These are phyloP conservation scores for Penicillium fuscoglaucum DNA, from an alignment of 2,329 filamentous ascomycete species.

Conservation along the genomic window DNA sequence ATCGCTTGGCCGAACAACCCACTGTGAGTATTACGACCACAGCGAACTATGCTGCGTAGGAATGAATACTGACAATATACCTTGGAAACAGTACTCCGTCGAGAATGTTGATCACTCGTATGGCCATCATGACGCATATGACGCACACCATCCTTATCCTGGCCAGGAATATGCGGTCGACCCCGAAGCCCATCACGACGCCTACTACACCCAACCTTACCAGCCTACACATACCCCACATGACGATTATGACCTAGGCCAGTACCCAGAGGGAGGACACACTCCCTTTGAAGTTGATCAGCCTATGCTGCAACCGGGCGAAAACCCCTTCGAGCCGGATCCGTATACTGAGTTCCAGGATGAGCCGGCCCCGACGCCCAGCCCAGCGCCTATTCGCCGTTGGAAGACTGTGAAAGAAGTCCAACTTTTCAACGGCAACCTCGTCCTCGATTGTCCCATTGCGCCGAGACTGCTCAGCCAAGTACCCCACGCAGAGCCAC, in stretches of 20 bases:
- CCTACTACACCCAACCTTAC: constrained; percentile 82
- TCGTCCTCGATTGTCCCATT: constrained; percentile 94
- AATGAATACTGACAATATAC: constrained; percentile 8
- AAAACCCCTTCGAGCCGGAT: constrained; percentile 63
- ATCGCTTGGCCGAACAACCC: constrained; percentile 78
- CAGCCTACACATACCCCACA: constrained; percentile 61
- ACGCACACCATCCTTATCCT: constrained; percentile 54
- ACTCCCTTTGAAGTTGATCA: constrained; percentile 64
- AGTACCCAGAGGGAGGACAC: constrained; percentile 54
- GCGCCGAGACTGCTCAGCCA: constrained; percentile 85
- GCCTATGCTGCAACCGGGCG: constrained; percentile 71
- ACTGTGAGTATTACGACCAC: constrained; percentile 63
- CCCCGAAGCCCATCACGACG: constrained; percentile 82
- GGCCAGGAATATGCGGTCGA: constrained; percentile 71
- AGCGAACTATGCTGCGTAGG: neutral
- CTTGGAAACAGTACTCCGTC: constrained; percentile 62
- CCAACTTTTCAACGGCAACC: constrained; percentile 92
- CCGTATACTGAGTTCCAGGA: constrained; percentile 54
- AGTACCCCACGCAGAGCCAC: constrained; percentile 74
- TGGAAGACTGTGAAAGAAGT: constrained; percentile 99
- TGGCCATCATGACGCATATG: constrained; percentile 62
- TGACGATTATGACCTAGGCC: constrained; percentile 57
- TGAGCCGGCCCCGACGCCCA: constrained; percentile 47
- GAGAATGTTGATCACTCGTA: constrained; percentile 66
- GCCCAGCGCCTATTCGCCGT: constrained; percentile 68